Conservation (phyloP, 2,329 filamentous ascomycete species). For the Aspergillus fumigatiaffinis region DNA sequence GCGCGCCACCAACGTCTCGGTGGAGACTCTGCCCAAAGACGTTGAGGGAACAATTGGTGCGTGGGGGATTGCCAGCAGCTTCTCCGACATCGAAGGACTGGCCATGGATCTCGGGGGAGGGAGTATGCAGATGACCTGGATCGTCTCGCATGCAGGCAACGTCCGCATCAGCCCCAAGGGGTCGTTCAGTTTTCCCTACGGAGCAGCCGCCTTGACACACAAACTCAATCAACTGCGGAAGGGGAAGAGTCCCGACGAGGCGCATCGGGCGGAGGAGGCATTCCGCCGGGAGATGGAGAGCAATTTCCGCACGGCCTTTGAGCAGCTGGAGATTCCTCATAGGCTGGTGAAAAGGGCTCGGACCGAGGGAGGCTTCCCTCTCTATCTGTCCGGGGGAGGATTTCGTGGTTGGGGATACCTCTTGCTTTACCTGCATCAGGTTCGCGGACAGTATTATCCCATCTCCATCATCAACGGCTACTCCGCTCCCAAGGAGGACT, state of each 20-base stretch:
- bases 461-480: constrained; percentile 79
- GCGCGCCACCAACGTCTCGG: constrained; percentile 58
- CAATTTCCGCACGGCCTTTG: constrained; percentile 59
- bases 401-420: constrained; percentile 87
- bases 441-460: constrained; percentile 64
- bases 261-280: constrained; percentile 37
- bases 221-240: constrained; percentile 48
- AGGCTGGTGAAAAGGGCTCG: constrained; percentile 45
- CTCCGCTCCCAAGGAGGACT: constrained; percentile 46
- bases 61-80: constrained; percentile 73
- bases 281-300: constrained; percentile 43
- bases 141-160: constrained; percentile 49
- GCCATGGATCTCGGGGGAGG: constrained; percentile 79
- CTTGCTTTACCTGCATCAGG: constrained; percentile 69
- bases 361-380: constrained; percentile 53
- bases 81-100: constrained; percentile 65
- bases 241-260: constrained; percentile 35
- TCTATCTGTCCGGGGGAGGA: constrained; percentile 83
- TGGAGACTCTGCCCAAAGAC: constrained; percentile 70
- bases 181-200: constrained; percentile 64
- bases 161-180: constrained; percentile 52
- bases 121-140: constrained; percentile 65
- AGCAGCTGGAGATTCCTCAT: constrained; percentile 53
- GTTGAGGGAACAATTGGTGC: constrained; percentile 79
- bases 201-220: constrained; percentile 61